A percentile compares a stretch with the other conserved stretches of the same genome.
These are phyloP conservation scores for Aspergillus fijiensis DNA, from an alignment of 2,329 filamentous ascomycete species.

Conservation along the genomic window DNA sequence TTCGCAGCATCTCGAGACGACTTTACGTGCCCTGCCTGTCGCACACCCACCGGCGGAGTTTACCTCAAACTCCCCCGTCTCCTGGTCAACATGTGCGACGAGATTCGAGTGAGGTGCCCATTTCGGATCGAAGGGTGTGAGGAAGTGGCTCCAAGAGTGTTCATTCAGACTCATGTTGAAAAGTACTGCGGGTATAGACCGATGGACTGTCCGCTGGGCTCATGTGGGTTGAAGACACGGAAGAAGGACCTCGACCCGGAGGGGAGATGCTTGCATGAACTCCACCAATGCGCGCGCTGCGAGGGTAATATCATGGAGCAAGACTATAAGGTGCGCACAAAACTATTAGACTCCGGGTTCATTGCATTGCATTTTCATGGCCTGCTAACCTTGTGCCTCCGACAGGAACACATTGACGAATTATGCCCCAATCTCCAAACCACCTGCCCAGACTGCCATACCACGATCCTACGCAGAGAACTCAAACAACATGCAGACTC, in stretches of 20 bases:
- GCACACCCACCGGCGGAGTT: constrained; percentile 43
- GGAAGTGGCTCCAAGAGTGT: constrained; percentile 54
- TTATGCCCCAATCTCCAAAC: constrained; percentile 39
- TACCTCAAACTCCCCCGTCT: constrained; percentile 53
- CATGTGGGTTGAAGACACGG: constrained; percentile 54
- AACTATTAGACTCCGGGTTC: background rate
- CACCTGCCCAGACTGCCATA: constrained; percentile 40
- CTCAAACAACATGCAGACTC: constrained; percentile 38
- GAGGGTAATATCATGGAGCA: constrained; percentile 54
- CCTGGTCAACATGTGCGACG: constrained; percentile 61
- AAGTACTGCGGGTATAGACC: constrained; percentile 59
- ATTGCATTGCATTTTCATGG: background rate
- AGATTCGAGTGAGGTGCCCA: constrained; percentile 60
- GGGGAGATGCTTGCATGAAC: constrained; percentile 53
- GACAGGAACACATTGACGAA: constrained; percentile 38
- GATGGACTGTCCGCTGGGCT: constrained; percentile 52
- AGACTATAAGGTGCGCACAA: constrained; percentile 48
- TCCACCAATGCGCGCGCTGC: constrained; percentile 55
- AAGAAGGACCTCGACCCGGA: constrained; percentile 56
- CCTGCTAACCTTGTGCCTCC: background rate
- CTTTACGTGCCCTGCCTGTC: constrained; percentile 58
- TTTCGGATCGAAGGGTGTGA: constrained; percentile 55
- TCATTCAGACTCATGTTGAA: constrained; percentile 59
- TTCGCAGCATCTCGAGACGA: constrained; percentile 32
- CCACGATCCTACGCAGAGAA: constrained; percentile 32